Base-by-base conservation (phyloP, 306 rosid genomes). In the Cucurbita ficifolia region DNA sequence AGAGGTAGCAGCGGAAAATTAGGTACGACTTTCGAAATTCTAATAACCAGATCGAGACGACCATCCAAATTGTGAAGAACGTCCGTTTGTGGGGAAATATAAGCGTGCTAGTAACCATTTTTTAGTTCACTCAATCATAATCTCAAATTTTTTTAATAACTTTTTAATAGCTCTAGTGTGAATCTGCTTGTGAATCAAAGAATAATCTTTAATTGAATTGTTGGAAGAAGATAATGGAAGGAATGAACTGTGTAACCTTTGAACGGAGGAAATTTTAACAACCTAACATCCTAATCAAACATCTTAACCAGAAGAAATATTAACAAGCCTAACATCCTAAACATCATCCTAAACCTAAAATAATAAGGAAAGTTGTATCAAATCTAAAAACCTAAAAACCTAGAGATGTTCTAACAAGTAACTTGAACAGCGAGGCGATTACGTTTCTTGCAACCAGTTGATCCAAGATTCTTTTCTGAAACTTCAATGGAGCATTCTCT, bases 31-130 rank as follows among this genome's bases (percentile, higher is more conserved):
- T 93, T 80, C 48, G 97, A 92, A 62, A 77, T 90, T 69, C 83
- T 93, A 71, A 87, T 45, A 85, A 78, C 78, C 57, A 87, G 76
- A 71, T 88, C 87, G 87, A 96, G 76, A 83, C 83, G 65, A 89
- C 94, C n/a, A 64, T 90, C 62, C 84, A 85, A 72, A 65, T 90
- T 5, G 94, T 87, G 77, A 90, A 93, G 84, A 93, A 87, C 78
- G 81, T 93, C 51, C 83, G 86, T 40, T 78, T 93, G 11, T 93
- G 98, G 73, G 98, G 96, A 21, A 97, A 93, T 80, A 90, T 22
- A 22, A 22, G 24, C 24, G 71, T 84, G 79, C 73, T 86, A 96
- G 96, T 90, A 81, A 83, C 62, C 56, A 43, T 33, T 50, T 22
- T 71, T 14, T 6, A 12, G 18, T 22, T 45, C 4, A 29, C 72